Conservation (phyloP, 164 flowering plant genomes). For the Magnolia changhungtana region DNA sequence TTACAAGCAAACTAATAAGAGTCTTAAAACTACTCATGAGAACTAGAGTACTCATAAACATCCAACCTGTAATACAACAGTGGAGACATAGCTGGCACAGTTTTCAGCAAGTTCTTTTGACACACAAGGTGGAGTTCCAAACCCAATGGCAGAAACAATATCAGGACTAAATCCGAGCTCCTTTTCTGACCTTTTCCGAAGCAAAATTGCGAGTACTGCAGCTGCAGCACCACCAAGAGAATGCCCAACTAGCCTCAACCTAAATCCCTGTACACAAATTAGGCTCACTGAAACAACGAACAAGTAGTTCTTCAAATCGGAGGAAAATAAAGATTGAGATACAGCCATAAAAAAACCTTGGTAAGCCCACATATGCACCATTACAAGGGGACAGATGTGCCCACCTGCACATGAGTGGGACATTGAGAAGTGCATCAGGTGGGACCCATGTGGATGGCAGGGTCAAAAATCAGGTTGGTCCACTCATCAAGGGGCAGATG, state of each 20-base stretch:
- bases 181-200: slow-evolving; percentile 46
- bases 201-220: slow-evolving; percentile 76
- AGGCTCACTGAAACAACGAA: slow-evolving; percentile 19
- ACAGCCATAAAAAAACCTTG: not conserved
- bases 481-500: too few species aligned
- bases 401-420: not conserved
- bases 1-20: not conserved
- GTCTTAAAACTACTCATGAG: not conserved
- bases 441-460: too few species aligned
- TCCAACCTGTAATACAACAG: slow-evolving; percentile 75
- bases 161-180: slow-evolving; percentile 77
- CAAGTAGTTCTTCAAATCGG: not conserved
- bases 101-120: slow-evolving; percentile 79
- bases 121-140: slow-evolving; percentile 81
- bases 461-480: too few species aligned
- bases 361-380: not conserved
- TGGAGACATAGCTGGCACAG: slow-evolving; percentile 66
- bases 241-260: slow-evolving; percentile 86
- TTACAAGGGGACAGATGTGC: not conserved
- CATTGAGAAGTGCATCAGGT: not conserved
- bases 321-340: not conserved
- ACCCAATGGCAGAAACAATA: slow-evolving; percentile 67
- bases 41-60: not conserved
- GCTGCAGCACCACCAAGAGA: slow-evolving; percentile 88
- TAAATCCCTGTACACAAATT: slow-evolving; percentile 71